Evolutionary conservation across 1,284 basidiomycete species (phyloP).

Genomic region (Puccinia triticina): DNA sequence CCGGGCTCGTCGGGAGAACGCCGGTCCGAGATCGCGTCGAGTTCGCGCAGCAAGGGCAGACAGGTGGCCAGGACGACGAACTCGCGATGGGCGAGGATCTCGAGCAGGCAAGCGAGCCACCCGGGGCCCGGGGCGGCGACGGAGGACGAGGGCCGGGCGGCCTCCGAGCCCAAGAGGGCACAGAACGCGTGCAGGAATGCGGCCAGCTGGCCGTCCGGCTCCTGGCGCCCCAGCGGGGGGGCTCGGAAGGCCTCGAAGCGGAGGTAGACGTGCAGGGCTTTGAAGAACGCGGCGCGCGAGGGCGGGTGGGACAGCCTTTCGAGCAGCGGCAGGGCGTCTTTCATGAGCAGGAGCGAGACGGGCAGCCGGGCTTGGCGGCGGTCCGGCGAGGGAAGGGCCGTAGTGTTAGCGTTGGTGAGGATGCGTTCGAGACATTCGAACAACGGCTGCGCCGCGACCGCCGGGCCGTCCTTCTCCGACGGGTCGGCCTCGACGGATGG

Average conservation of each 20-base stretch:
- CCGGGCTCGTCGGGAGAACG: too few relatives aligned
- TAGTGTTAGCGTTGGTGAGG: background rate
- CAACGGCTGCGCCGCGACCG: too few relatives aligned
- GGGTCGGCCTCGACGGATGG: background rate
- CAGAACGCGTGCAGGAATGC: too few relatives aligned
- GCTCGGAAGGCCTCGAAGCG: slow-evolving; percentile 27
- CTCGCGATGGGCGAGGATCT: background rate
- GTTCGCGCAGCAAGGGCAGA: slow-evolving; percentile 33
- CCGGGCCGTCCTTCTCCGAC: too few relatives aligned
- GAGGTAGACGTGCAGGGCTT: background rate
- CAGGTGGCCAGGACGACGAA: background rate
- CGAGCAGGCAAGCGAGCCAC: background rate
- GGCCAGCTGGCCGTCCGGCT: too few relatives aligned
- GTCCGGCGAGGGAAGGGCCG: background rate
- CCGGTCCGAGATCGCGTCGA: background rate
- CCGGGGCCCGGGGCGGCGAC: too few relatives aligned
- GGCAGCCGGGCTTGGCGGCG: background rate
- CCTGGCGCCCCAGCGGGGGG: too few relatives aligned
- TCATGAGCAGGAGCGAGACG: background rate
- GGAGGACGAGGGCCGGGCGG: too few relatives aligned
- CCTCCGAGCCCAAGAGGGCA: too few relatives aligned
- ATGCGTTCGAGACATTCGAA: slow-evolving; percentile 10
- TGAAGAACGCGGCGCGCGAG: background rate
- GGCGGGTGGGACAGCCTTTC: background rate
- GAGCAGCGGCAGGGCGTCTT: slow-evolving; percentile 11